phyloP scores from a whole-genome alignment of 2,329 filamentous ascomycete genomes.

The Cercospora janseana region DNA sequence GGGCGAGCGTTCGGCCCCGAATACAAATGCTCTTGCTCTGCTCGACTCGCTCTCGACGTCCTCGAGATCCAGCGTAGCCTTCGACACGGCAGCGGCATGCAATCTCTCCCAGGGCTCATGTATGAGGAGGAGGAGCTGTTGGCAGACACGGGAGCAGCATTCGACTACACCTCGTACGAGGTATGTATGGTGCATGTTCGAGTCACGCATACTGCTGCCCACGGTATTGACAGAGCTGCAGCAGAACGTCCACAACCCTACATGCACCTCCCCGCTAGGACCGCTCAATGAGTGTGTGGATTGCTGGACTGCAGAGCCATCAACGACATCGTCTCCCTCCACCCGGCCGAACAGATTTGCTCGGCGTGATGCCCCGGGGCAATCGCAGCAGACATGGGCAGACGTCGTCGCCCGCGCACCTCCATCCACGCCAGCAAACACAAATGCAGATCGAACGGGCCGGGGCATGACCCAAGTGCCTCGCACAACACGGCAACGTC shows the following conservation, averaged over 20 bases:
- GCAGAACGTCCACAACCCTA: background rate
- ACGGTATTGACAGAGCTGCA: background rate
- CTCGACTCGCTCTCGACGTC: background rate
- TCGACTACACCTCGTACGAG: background rate
- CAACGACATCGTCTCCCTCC: background rate
- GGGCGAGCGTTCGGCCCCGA: conserved; percentile 4
- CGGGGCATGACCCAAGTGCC: too few species aligned
- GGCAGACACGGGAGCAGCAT: background rate
- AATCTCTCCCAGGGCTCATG: background rate
- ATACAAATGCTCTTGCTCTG: conserved; percentile 6
- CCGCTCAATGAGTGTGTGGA: background rate
- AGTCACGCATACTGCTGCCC: background rate
- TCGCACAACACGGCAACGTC: too few species aligned
- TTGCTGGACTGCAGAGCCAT: background rate
- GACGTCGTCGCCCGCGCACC: background rate
- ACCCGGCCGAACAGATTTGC: background rate
- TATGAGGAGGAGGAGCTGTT: background rate
- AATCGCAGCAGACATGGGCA: background rate
- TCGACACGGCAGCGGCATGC: background rate
- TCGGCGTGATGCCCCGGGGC: background rate
- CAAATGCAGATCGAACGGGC: too few species aligned
- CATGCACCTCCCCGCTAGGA: background rate
- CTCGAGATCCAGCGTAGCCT: background rate
- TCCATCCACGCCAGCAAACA: too few species aligned
- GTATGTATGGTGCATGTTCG: background rate